These are phyloP conservation scores for Colletotrichum lindemuthianum DNA, from an alignment of 2,329 filamentous ascomycete species.

Conservation along the genomic window DNA sequence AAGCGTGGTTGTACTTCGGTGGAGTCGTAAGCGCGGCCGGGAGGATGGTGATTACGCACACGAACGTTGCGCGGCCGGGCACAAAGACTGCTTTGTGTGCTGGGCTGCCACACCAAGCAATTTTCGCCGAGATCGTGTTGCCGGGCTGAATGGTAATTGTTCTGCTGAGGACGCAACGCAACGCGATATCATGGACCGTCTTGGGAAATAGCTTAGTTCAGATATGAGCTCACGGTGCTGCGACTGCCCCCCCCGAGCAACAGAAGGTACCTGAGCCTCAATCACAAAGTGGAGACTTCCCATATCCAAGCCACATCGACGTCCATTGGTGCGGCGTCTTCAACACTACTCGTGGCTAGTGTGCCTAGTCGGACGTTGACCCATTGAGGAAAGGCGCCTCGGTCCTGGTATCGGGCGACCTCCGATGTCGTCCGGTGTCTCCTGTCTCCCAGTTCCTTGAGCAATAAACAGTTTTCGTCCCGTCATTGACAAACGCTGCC, in stretches of 20 bases:
- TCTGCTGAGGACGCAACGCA: neutral
- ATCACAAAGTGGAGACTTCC: slow-evolving; percentile 11
- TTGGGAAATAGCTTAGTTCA: slow-evolving; percentile 12
- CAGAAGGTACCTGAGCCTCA: slow-evolving; percentile 11
- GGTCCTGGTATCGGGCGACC: slow-evolving; percentile 6
- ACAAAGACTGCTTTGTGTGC: too few species aligned
- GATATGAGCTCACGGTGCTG: neutral
- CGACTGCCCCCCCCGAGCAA: neutral
- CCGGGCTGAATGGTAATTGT: too few species aligned
- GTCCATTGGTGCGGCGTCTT: neutral
- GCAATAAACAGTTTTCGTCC: slow-evolving; percentile 11
- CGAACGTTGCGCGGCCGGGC: slow-evolving; percentile 14
- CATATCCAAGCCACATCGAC: slow-evolving; percentile 15
- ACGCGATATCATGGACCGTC: slow-evolving; percentile 7
- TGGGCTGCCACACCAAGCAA: too few species aligned
- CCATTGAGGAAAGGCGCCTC: slow-evolving; percentile 7
- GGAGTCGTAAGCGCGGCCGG: slow-evolving; percentile 2
- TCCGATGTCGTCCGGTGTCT: slow-evolving; percentile 33
- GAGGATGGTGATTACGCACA: neutral
- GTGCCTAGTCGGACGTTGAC: slow-evolving; percentile 2
- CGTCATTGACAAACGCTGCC: neutral
- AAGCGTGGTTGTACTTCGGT: slow-evolving; percentile 6
- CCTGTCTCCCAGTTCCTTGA: neutral
- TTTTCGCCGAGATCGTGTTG: too few species aligned
- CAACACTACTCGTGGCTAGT: slow-evolving; percentile 15